Percentiles rank a stretch among this genome's conserved stretches.
Evolutionary conservation across 164 flowering plant genomes (phyloP).

Genomic region (Buxus sempervirens): DNA sequence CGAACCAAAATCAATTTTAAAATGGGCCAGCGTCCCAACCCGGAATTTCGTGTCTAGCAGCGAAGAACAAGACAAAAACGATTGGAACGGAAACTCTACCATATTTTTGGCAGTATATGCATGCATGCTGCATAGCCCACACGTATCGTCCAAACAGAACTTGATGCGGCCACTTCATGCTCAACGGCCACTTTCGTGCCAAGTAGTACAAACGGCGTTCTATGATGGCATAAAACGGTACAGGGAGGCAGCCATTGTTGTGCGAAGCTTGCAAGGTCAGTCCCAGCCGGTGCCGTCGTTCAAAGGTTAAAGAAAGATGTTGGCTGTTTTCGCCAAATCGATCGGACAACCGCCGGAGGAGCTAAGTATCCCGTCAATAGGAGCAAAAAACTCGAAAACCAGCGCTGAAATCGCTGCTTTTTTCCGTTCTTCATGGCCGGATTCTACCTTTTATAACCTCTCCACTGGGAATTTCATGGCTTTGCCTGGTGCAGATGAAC

Average conservation of each 20-base stretch:
- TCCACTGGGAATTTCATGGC: conserved; percentile 45
- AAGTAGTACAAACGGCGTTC: not conserved
- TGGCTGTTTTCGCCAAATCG: conserved; percentile 42
- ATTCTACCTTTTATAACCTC: conserved; percentile 23
- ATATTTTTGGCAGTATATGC: not conserved
- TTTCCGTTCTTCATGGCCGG: conserved; percentile 24
- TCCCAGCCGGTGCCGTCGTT: not conserved
- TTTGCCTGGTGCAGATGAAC: conserved; percentile 29
- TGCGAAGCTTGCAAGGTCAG: too few species aligned
- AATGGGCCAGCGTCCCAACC: too few species aligned
- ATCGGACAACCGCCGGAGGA: conserved; percentile 43
- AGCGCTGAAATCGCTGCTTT: conserved; percentile 25
- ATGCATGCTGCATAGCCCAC: not conserved
- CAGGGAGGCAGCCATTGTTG: too few species aligned
- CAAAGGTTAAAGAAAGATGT: conserved; percentile 32
- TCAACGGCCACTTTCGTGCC: not conserved
- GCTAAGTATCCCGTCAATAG: conserved; percentile 28
- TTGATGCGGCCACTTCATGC: conserved; percentile 11
- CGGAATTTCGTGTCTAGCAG: too few species aligned
- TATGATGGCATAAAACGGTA: too few species aligned
- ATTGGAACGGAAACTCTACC: not conserved
- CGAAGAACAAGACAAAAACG: not conserved
- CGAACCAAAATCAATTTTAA: too few species aligned
- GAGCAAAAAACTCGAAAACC: conserved; percentile 12
- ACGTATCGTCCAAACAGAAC: not conserved